phyloP scores from a whole-genome alignment of 106 monocot species.

The Amphibolis antarctica region DNA sequence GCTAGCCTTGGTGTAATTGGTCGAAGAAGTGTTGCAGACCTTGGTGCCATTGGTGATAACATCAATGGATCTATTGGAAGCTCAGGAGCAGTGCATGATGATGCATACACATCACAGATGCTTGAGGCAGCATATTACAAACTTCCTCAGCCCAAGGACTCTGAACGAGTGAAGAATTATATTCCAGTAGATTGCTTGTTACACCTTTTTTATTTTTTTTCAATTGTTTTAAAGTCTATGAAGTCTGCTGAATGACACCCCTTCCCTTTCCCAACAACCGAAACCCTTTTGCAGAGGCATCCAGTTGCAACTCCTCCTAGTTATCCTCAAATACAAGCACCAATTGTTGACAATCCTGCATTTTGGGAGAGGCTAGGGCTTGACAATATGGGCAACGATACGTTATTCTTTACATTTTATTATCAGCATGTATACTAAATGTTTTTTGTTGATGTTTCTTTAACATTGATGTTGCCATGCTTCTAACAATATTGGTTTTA shows the following conservation, averaged over 20 bases:
- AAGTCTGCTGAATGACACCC: too few species aligned
- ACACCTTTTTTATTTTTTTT: background rate
- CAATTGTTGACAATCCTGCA: conserved; percentile 72
- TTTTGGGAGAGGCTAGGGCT: conserved; percentile 80
- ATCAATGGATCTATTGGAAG: conserved; percentile 38
- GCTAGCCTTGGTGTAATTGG: conserved; percentile 85
- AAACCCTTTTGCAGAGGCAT: conserved; percentile 69
- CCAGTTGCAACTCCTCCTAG: conserved; percentile 78
- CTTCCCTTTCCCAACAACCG: background rate
- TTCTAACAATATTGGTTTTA: background rate
- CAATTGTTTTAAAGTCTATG: background rate
- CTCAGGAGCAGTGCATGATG: conserved; percentile 54
- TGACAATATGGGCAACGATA: conserved; percentile 60
- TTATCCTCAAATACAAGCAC: conserved; percentile 74
- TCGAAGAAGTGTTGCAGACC: conserved; percentile 75
- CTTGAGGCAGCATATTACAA: conserved; percentile 75
- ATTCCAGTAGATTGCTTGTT: conserved; percentile 47
- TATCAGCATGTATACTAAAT: conserved; percentile 65
- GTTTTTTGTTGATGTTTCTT: conserved; percentile 1
- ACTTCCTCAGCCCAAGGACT: conserved; percentile 91
- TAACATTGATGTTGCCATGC: background rate
- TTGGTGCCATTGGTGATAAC: conserved; percentile 89
- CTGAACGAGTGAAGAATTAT: conserved; percentile 72
- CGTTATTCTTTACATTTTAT: conserved; percentile 94
- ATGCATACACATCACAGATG: conserved; percentile 76